Evolutionary conservation across 345 rosid genomes (phyloP), one percentile per base, ranked within the genome.

Genomic region (Melastoma malabathricum): DNA sequence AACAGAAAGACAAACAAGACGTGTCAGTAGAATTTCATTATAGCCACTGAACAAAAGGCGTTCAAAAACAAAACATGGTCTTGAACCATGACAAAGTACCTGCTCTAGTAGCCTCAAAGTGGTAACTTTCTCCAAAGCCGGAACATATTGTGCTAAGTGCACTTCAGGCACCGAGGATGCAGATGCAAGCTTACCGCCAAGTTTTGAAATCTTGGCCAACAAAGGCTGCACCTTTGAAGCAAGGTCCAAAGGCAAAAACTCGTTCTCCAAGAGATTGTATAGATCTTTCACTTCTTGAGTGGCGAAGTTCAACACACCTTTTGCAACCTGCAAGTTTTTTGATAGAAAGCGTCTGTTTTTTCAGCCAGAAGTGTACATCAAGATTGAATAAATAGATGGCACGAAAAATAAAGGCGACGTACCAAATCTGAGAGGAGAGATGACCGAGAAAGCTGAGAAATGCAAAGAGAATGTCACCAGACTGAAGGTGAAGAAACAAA

Each of bases 261-360:
- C 97, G 53, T 85, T 84, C 76, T 93, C 99, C 58, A 93, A 62
- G 58, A 88, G 74, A 75, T 83, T 75, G 70, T 81, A 88, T 43
- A 93, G 84, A 65, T 93, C 99, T 64, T 93, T 93, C 23, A 85
- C 97, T 68, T 93, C 99, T 69, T 80, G 99, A n/a, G 79, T 79
- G 3, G 81, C 97, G 79, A 95, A 93, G 67, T 85, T 83, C 64
- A 88, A 60, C 15, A 88, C 96, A 58, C 99, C 99, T 66, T 80
- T 88, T 19, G 85, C 70, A 15, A 81, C 92, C 99, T 93, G 34
- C 19, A 38, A 15, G 16, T 22, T 13, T 22, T 13, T n/a, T 41
- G 55, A 17, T 34, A 34, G 12, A 9, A 6, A 6, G 41, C 41
- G 12, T 2, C 10, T n/a, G 41, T 34, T 34, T 34, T 7, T 1